phyloP scores from a whole-genome alignment of 2,329 filamentous ascomycete species.

The Aspergillus fijiensis region DNA sequence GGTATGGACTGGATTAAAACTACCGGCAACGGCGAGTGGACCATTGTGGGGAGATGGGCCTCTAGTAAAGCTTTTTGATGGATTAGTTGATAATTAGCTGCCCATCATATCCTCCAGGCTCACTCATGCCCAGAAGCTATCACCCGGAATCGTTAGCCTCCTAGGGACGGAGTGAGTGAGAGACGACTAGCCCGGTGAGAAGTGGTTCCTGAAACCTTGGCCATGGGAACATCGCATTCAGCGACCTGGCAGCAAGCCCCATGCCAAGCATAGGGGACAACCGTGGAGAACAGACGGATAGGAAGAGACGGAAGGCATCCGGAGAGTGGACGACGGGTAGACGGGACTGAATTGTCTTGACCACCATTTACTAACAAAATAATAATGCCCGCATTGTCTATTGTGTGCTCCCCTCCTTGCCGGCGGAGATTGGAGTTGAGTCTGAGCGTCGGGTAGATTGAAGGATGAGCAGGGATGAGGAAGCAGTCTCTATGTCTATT shows the following conservation, averaged over 20 bases:
- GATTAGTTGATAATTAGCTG: neutral
- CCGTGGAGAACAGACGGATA: neutral
- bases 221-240: neutral
- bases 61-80: neutral
- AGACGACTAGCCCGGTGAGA: neutral
- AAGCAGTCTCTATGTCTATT: neutral
- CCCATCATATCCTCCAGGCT: neutral
- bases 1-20: neutral
- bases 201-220: constrained; percentile 14
- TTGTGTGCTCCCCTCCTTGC: neutral
- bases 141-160: neutral
- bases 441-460: neutral
- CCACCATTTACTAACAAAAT: neutral
- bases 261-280: constrained; percentile 4
- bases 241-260: constrained; percentile 1
- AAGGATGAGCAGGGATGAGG: neutral
- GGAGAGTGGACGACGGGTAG: neutral
- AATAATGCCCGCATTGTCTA: neutral
- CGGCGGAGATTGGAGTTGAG: neutral
- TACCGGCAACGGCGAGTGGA: constrained; percentile 3
- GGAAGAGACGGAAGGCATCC: neutral
- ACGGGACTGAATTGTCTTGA: neutral
- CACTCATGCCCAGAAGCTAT: constrained; percentile 1
- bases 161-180: neutral
- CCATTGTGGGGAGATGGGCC: constrained; percentile 1